Conservation (phyloP, 1,139 yeast species). For the Candida albicans region DNA sequence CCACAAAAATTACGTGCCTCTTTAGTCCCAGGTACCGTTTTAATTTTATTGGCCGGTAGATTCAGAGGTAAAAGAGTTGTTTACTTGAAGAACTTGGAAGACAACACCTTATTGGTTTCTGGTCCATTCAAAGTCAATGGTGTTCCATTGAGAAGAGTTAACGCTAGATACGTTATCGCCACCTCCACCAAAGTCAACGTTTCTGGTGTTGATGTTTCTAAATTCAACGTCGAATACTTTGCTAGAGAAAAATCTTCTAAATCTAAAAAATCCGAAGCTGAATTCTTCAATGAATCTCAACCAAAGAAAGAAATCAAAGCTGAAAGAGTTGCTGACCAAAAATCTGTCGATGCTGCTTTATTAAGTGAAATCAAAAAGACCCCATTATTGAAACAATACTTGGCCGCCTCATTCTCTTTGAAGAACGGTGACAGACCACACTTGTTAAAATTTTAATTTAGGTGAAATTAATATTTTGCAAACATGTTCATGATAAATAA, state of each 20-base stretch:
- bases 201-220: conserved; percentile 80
- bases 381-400: conserved; percentile 96
- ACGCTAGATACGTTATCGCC: conserved; percentile 98
- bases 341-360: conserved; percentile 92
- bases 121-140: conserved; percentile 99
- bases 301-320: conserved; percentile 88
- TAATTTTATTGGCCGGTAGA: conserved; percentile 98
- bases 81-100: conserved; percentile 96
- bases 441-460: conserved; percentile 87
- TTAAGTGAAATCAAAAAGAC: conserved; percentile 95
- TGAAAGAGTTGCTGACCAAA: conserved; percentile 98
- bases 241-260: conserved; percentile 92
- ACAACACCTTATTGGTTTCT: conserved; percentile 95
- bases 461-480: conserved; percentile 4
- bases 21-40: conserved; percentile 97
- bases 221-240: conserved; percentile 94
- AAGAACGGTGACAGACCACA: conserved; percentile 99
- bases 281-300: conserved; percentile 87
- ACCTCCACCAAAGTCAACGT: conserved; percentile 91
- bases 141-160: conserved; percentile 99
- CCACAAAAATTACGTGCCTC: conserved; percentile 97
- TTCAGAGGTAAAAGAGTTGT: conserved; percentile 99
- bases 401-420: conserved; percentile 94
- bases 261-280: conserved; percentile 85
- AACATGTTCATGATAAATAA: conserved; percentile 6